Evolutionary conservation across 768 basidiomycete genomes (phyloP).

Genomic region (Suillus subaureus): DNA sequence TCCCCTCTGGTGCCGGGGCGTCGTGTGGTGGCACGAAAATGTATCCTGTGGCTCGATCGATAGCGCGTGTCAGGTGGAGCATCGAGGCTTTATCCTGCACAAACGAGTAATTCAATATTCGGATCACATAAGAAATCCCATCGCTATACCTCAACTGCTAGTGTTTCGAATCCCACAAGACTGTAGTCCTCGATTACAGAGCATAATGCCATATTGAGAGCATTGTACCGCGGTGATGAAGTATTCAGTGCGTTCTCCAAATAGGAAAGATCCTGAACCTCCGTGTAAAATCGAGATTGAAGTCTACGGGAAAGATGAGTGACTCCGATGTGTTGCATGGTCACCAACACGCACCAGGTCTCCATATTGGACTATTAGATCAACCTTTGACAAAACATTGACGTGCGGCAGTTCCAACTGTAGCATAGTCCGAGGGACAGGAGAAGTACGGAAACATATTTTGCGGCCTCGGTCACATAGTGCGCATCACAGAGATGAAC

Average conservation of each 20-base stretch:
- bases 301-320: conserved; percentile 54
- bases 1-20: conserved; percentile 34
- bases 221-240: conserved; percentile 66
- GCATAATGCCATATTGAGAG: conserved; percentile 87
- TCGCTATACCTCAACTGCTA: conserved; percentile 84
- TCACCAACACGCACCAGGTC: conserved; percentile 67
- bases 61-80: conserved; percentile 78
- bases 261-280: conserved; percentile 94
- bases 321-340: not conserved
- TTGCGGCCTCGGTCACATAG: conserved; percentile 94
- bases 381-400: conserved; percentile 96
- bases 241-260: conserved; percentile 74
- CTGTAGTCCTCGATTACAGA: conserved; percentile 93
- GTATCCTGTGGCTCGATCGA: conserved; percentile 93
- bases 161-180: conserved; percentile 93
- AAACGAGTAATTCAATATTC: not conserved
- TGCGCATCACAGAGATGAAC: conserved; percentile 97
- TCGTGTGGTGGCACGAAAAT: conserved; percentile 70
- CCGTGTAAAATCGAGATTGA: conserved; percentile 97
- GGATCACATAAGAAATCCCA: not conserved
- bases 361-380: conserved; percentile 87
- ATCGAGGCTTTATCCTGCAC: conserved; percentile 90
- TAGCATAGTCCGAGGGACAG: conserved; percentile 97
- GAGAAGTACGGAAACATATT: conserved; percentile 91
- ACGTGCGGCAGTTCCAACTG: conserved; percentile 97